These are phyloP conservation scores for Xylaria sp. DNA, from an alignment of 2,329 filamentous ascomycete species.

Conservation along the genomic window DNA sequence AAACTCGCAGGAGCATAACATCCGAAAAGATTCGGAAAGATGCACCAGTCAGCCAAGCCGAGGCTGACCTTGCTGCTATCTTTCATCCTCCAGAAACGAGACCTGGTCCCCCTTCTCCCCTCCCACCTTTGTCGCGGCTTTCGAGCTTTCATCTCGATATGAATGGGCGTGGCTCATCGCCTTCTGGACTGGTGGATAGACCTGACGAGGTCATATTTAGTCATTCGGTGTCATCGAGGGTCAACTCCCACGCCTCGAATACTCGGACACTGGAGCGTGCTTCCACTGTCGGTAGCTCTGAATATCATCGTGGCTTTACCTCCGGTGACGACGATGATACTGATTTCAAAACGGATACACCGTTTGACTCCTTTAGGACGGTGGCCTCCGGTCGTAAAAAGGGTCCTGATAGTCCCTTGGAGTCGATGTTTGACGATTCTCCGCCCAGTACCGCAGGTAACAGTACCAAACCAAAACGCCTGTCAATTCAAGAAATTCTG, in stretches of 20 bases:
- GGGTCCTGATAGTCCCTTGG: constrained; percentile 75
- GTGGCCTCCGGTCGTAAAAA: constrained; percentile 73
- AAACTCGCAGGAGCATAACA: constrained; percentile 43
- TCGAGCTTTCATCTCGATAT: constrained; percentile 67
- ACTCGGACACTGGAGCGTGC: constrained; percentile 61
- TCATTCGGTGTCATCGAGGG: constrained; percentile 40
- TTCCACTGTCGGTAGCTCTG: constrained; percentile 76
- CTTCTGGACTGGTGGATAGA: constrained; percentile 53
- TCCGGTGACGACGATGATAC: constrained; percentile 81
- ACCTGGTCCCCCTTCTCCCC: constrained; percentile 65
- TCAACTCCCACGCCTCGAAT: constrained; percentile 47
- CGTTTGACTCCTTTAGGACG: constrained; percentile 81
- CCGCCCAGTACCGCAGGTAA: constrained; percentile 69
- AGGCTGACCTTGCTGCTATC: constrained; percentile 49
- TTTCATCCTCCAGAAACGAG: constrained; percentile 50
- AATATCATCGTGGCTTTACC: constrained; percentile 73
- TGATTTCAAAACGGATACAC: constrained; percentile 69
- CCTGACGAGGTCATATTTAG: constrained; percentile 39
- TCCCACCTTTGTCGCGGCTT: constrained; percentile 64
- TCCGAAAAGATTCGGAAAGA: constrained; percentile 46
- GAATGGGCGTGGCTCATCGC: constrained; percentile 59
- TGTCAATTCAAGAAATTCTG: constrained; percentile 70
- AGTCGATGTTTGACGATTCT: constrained; percentile 85
- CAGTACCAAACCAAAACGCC: constrained; percentile 61
- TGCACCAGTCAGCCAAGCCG: constrained; percentile 46